Conservation (phyloP, 2,329 filamentous ascomycete genomes). For the Aspergillus tubingensis region DNA sequence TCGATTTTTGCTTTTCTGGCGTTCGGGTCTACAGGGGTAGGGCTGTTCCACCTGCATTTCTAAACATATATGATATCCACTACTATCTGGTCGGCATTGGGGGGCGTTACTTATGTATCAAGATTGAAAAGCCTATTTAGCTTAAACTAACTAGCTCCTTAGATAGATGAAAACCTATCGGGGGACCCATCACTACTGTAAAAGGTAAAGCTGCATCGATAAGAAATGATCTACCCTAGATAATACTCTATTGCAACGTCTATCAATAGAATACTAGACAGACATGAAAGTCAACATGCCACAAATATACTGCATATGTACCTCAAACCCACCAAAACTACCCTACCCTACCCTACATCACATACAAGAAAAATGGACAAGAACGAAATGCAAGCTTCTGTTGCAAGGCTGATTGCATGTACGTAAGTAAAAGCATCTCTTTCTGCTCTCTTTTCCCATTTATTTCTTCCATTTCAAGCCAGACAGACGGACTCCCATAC, state of each 20-base stretch:
- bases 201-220: not conserved
- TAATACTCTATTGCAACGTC: not conserved
- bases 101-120: conserved; percentile 9
- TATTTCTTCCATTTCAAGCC: conserved; percentile 25
- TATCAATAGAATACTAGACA: not conserved
- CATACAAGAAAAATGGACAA: no score
- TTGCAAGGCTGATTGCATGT: no score
- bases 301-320: no score
- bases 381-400: no score
- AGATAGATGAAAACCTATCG: not conserved
- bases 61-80: not conserved
- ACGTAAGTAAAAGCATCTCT: not conserved
- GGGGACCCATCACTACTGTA: not conserved
- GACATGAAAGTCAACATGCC: not conserved
- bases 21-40: conserved; percentile 5
- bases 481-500: conserved; percentile 38
- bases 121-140: not conserved
- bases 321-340: no score
- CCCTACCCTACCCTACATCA: no score
- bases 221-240: not conserved
- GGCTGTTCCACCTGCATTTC: not conserved
- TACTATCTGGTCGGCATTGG: conserved; percentile 15
- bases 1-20: conserved; percentile 9
- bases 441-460: conserved; percentile 8
- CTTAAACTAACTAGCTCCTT: not conserved